A percentile compares a stretch with the other conserved stretches of the same genome.
phyloP scores from a whole-genome alignment of 2,329 filamentous ascomycete species.

The Dactylonectria estremocensis region DNA sequence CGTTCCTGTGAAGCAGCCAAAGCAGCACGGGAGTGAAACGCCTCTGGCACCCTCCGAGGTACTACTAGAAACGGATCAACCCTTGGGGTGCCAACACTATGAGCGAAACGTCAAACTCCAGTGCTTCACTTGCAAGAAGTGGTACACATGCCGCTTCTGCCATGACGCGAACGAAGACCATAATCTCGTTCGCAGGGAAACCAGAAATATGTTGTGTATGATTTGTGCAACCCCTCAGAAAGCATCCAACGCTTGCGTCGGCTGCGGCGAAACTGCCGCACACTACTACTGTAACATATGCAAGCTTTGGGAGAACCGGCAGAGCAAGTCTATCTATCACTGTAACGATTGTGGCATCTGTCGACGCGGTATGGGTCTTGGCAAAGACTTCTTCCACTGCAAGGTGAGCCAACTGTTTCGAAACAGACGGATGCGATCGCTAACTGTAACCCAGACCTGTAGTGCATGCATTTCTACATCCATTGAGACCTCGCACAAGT shows the following conservation, averaged over 20 bases:
- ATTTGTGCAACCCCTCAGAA: constrained; percentile 88
- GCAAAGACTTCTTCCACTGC: constrained; percentile 98
- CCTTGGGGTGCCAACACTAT: constrained; percentile 91
- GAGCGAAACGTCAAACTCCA: constrained; percentile 96
- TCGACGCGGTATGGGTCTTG: constrained; percentile 88
- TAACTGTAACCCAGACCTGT: constrained; percentile 74
- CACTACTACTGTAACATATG: constrained; percentile 95
- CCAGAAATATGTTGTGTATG: constrained; percentile 98
- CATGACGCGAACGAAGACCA: constrained; percentile 90
- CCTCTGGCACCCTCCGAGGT: constrained; percentile 40
- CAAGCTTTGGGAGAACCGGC: constrained; percentile 97
- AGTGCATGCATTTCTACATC: constrained; percentile 94
- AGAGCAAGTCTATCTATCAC: constrained; percentile 93
- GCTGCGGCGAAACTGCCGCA: constrained; percentile 83
- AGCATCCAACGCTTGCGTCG: constrained; percentile 82
- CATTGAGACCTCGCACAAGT: constrained; percentile 88
- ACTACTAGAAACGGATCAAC: constrained; percentile 48
- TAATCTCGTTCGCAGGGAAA: constrained; percentile 83
- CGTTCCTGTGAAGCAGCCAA: constrained; percentile 67
- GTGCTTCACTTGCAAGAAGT: constrained; percentile 89
- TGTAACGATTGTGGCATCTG: constrained; percentile 97
- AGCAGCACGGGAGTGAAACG: constrained; percentile 63
- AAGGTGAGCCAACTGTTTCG: constrained; percentile 73
- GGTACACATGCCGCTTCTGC: constrained; percentile 96
- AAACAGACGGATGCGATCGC: constrained; percentile 6